A percentile compares a stretch with the other conserved stretches of the same genome.
Evolutionary conservation across 352 stramenopile species (phyloP).

Genomic region (Phytophthora melonis): DNA sequence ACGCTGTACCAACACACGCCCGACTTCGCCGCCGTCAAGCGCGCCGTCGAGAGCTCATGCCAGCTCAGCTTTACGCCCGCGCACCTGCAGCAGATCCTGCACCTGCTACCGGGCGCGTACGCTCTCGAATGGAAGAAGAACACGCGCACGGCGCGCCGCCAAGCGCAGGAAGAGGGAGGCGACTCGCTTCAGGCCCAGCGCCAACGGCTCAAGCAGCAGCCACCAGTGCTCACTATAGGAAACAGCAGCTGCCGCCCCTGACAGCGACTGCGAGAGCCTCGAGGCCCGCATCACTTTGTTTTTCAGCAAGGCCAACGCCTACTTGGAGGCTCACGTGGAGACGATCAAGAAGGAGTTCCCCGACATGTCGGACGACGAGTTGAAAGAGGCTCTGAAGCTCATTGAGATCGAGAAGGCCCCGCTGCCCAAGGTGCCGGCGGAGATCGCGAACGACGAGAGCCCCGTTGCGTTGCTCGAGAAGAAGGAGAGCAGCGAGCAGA

Average conservation of each 20-base stretch:
- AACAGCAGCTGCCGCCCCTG: slow-evolving; percentile 47
- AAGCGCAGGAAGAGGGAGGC: slow-evolving; percentile 29
- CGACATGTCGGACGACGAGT: slow-evolving; percentile 43
- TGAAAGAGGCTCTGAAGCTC: slow-evolving; percentile 44
- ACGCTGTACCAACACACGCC: slow-evolving; percentile 78
- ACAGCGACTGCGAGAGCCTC: slow-evolving; percentile 47
- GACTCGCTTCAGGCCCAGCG: slow-evolving; percentile 27
- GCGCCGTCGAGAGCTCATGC: slow-evolving; percentile 71
- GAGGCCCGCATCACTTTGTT: slow-evolving; percentile 62
- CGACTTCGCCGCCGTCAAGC: slow-evolving; percentile 70
- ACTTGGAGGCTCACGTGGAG: slow-evolving; percentile 34
- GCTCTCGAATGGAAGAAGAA: slow-evolving; percentile 56
- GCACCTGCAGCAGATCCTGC: slow-evolving; percentile 69
- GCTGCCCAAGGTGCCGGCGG: slow-evolving; percentile 39
- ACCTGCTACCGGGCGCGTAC: slow-evolving; percentile 62
- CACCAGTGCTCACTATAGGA: slow-evolving; percentile 61
- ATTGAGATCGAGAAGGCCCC: slow-evolving; percentile 49
- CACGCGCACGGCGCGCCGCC: slow-evolving; percentile 30
- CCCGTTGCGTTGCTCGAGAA: slow-evolving; percentile 23
- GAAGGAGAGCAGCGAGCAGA: slow-evolving; percentile 22
- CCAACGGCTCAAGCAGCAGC: slow-evolving; percentile 36
- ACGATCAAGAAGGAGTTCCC: slow-evolving; percentile 41
- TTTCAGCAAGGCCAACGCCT: slow-evolving; percentile 42
- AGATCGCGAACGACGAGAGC: slow-evolving; percentile 21
- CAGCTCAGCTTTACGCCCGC: slow-evolving; percentile 63